Percentiles rank a stretch among this genome's conserved stretches.
phyloP scores from a whole-genome alignment of 495 filamentous ascomycete genomes.

The Penicillium lividum region DNA sequence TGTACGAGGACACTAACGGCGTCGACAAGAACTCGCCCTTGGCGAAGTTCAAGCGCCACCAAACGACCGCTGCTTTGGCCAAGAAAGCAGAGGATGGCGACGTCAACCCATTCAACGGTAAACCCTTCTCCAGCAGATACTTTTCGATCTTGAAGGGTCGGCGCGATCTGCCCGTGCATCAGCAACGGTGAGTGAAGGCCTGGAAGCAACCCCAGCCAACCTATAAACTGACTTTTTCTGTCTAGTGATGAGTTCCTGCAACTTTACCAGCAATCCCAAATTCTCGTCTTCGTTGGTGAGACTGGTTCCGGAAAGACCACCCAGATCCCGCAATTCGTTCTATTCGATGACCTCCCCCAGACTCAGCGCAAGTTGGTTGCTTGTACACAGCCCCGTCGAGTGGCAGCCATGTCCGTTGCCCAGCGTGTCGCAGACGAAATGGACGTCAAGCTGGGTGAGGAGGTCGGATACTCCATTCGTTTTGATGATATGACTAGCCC shows the following conservation, averaged over 20 bases:
- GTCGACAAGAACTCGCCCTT: constrained; percentile 50
- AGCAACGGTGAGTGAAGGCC: constrained; percentile 66
- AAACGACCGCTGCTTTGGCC: constrained; percentile 77
- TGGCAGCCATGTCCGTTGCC: constrained; percentile 98
- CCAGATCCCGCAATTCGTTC: constrained; percentile 96
- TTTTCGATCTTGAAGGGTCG: constrained; percentile 82
- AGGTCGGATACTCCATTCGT: constrained; percentile 98
- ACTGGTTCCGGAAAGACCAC: constrained; percentile 99
- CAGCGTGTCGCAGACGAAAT: constrained; percentile 97
- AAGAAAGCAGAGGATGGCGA: constrained; percentile 76
- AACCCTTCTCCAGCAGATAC: constrained; percentile 77
- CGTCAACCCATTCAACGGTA: constrained; percentile 79
- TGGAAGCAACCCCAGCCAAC: not conserved
- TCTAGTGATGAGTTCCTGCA: constrained; percentile 86
- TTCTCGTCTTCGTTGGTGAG: constrained; percentile 97
- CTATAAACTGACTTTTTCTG: constrained; percentile 7
- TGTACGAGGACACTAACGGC: constrained; percentile 61
- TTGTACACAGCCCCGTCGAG: constrained; percentile 96
- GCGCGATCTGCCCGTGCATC: constrained; percentile 83
- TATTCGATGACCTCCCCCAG: constrained; percentile 95
- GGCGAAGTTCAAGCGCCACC: constrained; percentile 70
- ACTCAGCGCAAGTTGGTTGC: constrained; percentile 83
- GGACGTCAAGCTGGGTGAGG: constrained; percentile 90
- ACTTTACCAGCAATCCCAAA: constrained; percentile 88
- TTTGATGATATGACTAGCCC: constrained; percentile 93